These are phyloP conservation scores for Adenanthera pavonina DNA, from an alignment of 306 rosid species.

Conservation along the genomic window DNA sequence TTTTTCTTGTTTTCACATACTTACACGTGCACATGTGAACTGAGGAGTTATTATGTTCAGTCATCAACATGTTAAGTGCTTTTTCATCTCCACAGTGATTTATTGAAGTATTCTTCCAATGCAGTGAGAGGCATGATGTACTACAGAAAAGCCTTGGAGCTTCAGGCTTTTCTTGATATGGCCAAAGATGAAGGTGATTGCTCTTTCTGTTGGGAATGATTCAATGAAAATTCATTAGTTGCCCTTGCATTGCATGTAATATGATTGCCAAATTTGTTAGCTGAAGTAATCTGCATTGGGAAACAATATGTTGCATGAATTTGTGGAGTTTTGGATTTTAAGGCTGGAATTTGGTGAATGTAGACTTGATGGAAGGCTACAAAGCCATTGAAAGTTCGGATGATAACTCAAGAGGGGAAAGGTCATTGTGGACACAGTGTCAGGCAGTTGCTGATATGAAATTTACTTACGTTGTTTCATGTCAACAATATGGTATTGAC, in stretches of 20 bases:
- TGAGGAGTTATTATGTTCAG: slow-evolving; percentile 8
- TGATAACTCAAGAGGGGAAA: slow-evolving; percentile 77
- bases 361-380: slow-evolving; percentile 96
- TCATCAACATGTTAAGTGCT: background rate
- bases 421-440: slow-evolving; percentile 90
- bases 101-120: slow-evolving; percentile 38
- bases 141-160: slow-evolving; percentile 95
- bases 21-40: background rate
- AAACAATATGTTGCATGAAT: background rate
- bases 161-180: slow-evolving; percentile 97
- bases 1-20: background rate
- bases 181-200: slow-evolving; percentile 83
- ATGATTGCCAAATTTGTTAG: slow-evolving; percentile 6
- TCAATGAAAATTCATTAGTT: background rate
- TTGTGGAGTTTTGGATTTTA: slow-evolving; percentile 4
- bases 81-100: slow-evolving; percentile 22
- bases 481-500: slow-evolving; percentile 93
- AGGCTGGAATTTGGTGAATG: slow-evolving; percentile 35
- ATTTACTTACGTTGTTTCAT: slow-evolving; percentile 93
- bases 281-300: background rate
- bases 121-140: slow-evolving; percentile 99
- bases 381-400: slow-evolving; percentile 91
- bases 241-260: background rate
- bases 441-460: slow-evolving; percentile 98
- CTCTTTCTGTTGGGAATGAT: slow-evolving; percentile 25